Percentiles rank a stretch among this genome's conserved stretches.
Evolutionary conservation across 2,329 filamentous ascomycete genomes (phyloP).

Genomic region (Neonectria sp.): DNA sequence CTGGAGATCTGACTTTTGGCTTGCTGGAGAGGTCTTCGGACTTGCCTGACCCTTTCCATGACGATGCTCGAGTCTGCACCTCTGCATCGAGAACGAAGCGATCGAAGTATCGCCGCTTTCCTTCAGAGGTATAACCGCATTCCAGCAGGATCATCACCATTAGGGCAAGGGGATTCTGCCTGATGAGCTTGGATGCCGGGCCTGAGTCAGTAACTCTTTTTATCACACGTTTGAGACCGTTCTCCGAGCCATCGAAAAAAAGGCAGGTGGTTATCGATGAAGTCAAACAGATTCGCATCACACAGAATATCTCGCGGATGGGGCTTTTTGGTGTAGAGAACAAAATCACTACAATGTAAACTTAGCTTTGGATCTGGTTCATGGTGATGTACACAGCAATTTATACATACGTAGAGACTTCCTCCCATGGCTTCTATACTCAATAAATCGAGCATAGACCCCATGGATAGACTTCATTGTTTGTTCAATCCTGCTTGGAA

Average conservation of each 20-base stretch:
- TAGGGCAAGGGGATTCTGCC: neutral
- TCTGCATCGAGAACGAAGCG: neutral
- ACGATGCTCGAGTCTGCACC: neutral
- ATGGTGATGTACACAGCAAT: neutral
- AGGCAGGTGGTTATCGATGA: neutral
- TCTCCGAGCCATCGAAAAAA: neutral
- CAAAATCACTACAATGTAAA: neutral
- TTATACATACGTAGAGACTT: slow-evolving; percentile 6
- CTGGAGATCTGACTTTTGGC: neutral
- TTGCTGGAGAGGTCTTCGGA: neutral
- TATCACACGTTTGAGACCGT: neutral
- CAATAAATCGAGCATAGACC: slow-evolving; percentile 8
- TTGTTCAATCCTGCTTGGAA: neutral
- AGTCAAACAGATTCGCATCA: neutral
- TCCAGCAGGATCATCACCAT: neutral
- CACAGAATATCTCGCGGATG: slow-evolving; percentile 1
- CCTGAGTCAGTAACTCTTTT: neutral
- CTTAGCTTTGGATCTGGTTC: neutral
- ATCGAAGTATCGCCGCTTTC: neutral
- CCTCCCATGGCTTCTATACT: neutral
- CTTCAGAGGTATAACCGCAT: slow-evolving; percentile 6
- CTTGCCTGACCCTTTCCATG: neutral
- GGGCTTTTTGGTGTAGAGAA: neutral
- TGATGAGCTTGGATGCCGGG: neutral
- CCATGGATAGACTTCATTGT: slow-evolving; percentile 4